These are phyloP conservation scores for Arthrobotrys pseudoclavata DNA, from an alignment of 2,329 filamentous ascomycete species.

Conservation along the genomic window DNA sequence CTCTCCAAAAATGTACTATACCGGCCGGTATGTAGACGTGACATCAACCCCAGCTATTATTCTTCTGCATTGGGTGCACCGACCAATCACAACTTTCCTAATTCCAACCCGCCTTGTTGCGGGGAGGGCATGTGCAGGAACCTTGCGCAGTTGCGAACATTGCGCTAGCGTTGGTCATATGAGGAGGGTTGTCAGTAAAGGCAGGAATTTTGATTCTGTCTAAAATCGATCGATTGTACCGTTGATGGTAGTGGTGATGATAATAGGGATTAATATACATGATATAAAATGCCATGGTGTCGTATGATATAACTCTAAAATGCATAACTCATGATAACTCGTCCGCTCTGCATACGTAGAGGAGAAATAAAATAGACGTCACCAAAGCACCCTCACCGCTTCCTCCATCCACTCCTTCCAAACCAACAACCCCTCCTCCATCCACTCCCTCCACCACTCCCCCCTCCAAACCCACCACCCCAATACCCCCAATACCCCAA, in stretches of 20 bases:
- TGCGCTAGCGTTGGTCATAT: background rate
- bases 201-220: too few species aligned
- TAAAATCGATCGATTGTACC: too few species aligned
- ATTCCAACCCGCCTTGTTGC: background rate
- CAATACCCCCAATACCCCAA: conserved; percentile 62
- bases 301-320: background rate
- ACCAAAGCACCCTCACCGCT: conserved; percentile 35
- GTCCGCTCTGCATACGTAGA: background rate
- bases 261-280: background rate
- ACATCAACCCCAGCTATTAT: too few species aligned
- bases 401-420: conserved; percentile 46
- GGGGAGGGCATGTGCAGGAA: background rate
- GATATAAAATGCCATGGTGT: background rate
- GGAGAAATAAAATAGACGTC: background rate
- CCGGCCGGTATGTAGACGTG: too few species aligned
- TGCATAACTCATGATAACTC: background rate
- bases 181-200: background rate
- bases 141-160: too few species aligned
- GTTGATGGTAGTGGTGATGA: background rate
- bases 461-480: conserved; percentile 37
- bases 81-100: background rate
- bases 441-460: conserved; percentile 44
- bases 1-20: too few species aligned
- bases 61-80: background rate
- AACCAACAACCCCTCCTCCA: conserved; percentile 13